Evolutionary conservation across 805 yeast species (phyloP).

Genomic region (Lachancea quebecensis): DNA sequence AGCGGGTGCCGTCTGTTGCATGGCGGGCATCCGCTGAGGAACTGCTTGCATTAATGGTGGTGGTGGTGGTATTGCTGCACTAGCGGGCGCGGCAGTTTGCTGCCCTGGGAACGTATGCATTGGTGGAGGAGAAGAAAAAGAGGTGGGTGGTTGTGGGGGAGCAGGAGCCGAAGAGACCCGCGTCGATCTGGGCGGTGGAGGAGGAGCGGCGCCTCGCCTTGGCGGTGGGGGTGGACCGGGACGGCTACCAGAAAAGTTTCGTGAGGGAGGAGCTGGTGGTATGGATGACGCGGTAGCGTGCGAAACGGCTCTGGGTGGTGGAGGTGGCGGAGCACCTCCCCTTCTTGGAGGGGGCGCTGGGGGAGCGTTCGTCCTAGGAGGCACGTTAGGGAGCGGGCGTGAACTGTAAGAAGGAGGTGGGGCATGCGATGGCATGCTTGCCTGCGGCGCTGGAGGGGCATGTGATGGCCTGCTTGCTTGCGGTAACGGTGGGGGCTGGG

Average conservation of each 20-base stretch:
- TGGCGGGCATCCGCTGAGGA: not conserved
- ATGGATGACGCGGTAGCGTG: conserved; percentile 8
- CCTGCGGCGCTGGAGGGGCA: conserved; percentile 8
- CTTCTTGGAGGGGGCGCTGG: conserved; percentile 23
- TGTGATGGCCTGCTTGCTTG: conserved; percentile 1
- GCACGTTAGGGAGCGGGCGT: conserved; percentile 9
- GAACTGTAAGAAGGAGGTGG: conserved; percentile 5
- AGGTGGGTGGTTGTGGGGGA: conserved; percentile 14
- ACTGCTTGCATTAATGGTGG: conserved; percentile 4
- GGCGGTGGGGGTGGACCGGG: conserved; percentile 24
- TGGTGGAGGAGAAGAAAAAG: conserved; percentile 9
- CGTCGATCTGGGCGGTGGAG: conserved; percentile 18
- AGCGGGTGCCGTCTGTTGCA: no score
- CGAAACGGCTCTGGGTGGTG: conserved; percentile 15
- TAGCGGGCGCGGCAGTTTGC: conserved; percentile 2
- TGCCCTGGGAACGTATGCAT: conserved; percentile 7
- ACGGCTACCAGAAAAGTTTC: conserved; percentile 1
- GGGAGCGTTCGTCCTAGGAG: conserved; percentile 14
- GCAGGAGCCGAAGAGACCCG: conserved; percentile 2
- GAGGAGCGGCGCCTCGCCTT: conserved; percentile 29
- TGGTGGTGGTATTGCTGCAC: conserved; percentile 22
- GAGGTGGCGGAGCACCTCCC: conserved; percentile 21
- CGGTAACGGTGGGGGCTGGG: not conserved
- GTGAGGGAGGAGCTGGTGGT: conserved; percentile 1
- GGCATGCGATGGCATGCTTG: conserved; percentile 7